phyloP scores from a whole-genome alignment of 495 filamentous ascomycete genomes.

The Talaromyces trachyspermus region DNA sequence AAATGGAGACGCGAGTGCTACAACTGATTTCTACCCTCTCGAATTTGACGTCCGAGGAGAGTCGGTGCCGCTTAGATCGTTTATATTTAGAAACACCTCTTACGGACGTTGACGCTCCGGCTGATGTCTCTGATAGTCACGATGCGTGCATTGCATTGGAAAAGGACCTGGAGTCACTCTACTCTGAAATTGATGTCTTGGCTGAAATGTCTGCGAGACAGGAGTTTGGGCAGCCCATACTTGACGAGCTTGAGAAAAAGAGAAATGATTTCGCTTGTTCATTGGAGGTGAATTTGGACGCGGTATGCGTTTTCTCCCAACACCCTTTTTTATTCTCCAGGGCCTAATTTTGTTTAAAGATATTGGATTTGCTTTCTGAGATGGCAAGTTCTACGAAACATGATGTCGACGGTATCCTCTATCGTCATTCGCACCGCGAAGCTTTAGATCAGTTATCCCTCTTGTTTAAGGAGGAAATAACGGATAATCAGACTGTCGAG shows the following conservation, averaged over 20 bases:
- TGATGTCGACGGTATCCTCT: conserved; percentile 21
- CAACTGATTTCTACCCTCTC: conserved; percentile 24
- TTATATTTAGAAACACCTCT: conserved; percentile 31
- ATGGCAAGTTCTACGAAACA: conserved; percentile 30
- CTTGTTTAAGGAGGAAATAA: conserved; percentile 27
- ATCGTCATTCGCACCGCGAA: conserved; percentile 31
- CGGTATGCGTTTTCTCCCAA: conserved; percentile 27
- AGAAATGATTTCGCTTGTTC: conserved; percentile 21
- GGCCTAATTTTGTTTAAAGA: conserved; percentile 17
- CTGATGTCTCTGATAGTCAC: neutral
- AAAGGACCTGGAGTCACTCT: conserved; percentile 54
- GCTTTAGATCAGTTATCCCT: conserved; percentile 26
- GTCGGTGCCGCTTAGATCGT: conserved; percentile 37
- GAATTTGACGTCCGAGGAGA: conserved; percentile 29
- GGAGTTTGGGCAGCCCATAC: conserved; percentile 50
- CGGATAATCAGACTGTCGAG: neutral
- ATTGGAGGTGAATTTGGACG: conserved; percentile 27
- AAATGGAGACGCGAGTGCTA: conserved; percentile 20
- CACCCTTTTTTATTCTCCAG: neutral
- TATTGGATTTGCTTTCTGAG: conserved; percentile 25
- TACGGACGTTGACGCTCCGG: neutral
- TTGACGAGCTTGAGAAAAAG: conserved; percentile 29
- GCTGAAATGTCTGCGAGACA: conserved; percentile 56
- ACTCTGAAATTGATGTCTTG: conserved; percentile 54
- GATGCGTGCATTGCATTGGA: conserved; percentile 34